These are phyloP conservation scores for Tulasnella sp. DNA, from an alignment of 768 basidiomycete genomes.

Conservation along the genomic window DNA sequence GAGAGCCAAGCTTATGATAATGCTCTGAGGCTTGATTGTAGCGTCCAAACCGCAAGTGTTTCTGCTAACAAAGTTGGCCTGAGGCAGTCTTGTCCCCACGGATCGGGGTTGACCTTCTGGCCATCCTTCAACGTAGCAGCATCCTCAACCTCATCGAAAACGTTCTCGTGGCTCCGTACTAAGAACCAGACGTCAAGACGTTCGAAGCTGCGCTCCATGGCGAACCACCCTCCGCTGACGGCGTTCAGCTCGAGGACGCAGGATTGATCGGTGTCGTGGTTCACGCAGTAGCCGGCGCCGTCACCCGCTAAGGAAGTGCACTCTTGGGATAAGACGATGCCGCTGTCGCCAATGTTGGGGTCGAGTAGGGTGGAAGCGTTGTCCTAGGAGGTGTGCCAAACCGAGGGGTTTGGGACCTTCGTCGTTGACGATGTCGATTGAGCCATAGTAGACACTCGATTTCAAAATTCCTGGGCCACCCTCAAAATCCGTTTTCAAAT, in stretches of 20 bases:
- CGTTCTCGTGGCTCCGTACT: conserved; percentile 18
- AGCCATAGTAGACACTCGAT: too few relatives aligned
- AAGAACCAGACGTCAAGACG: conserved; percentile 27
- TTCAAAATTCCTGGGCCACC: too few relatives aligned
- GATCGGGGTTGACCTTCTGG: conserved; percentile 16
- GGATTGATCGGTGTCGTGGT: conserved; percentile 1
- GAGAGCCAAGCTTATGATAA: conserved; percentile 33
- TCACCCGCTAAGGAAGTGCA: not conserved
- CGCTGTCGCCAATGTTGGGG: conserved; percentile 25
- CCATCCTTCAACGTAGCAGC: not conserved
- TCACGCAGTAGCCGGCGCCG: conserved; percentile 29
- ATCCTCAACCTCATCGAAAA: conserved; percentile 23
- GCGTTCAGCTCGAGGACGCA: conserved; percentile 30
- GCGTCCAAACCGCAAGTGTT: conserved; percentile 29
- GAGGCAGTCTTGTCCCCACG: conserved; percentile 30
- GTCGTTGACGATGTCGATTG: conserved; percentile 35
- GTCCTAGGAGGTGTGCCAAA: conserved; percentile 37
- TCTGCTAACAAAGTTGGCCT: conserved; percentile 29
- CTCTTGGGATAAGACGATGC: not conserved
- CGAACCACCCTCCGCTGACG: conserved; percentile 29
- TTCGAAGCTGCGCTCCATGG: conserved; percentile 26
- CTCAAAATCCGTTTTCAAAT: too few relatives aligned
- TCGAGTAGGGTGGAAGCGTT: conserved; percentile 51
- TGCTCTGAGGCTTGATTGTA: conserved; percentile 32
- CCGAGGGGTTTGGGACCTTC: conserved; percentile 25